Evolutionary conservation across 768 basidiomycete genomes (phyloP), one percentile per base, ranked within the genome.

Genomic region (Auricularia cornea): DNA sequence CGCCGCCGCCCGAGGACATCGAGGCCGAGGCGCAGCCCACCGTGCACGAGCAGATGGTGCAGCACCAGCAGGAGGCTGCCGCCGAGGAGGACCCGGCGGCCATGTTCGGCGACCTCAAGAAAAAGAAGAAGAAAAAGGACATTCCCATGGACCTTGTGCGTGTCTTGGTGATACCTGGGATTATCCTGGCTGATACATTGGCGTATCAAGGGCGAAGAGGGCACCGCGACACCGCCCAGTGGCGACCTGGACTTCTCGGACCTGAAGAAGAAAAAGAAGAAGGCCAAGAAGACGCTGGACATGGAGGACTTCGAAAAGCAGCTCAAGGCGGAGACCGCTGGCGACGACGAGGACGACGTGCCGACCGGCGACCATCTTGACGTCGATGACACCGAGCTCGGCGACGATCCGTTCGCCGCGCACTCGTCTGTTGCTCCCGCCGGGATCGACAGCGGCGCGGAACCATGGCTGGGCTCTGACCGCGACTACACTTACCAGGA

Each of bases 401-500:
- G 93, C 5, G 94, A 97, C 4, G 89, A 94, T 76, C 88, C 89
- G 3, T 96, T 29, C 20, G 26, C 54, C 26, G n/a, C 54, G 30
- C 44, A 48, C 28, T 64, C 66, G 12, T 85, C 87, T 5, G 70
- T 52, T 1, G 81, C 73, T 4, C 82, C 84, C 5, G 78, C 83
- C 8, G 83, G 81, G 30, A 77, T 90, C 1, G 90, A 92, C 67
- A 82, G 84, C 26, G 91, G 90, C 6, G 88, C 80, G 32, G 92
- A 94, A 70, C 84, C 92, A 54, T 99, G 96, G 96, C 81, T 97
- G 29, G 84, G 84, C 71, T 91, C 87, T 66, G 95, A 98, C 75
- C 84, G 96, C 52, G 96, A 98, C 75, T 97, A 98, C 73, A 90
- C 86, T n/a, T 99, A 98, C 73, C 84, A 83, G 61, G 96, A 99